phyloP scores from a whole-genome alignment of 2,329 filamentous ascomycete species.

The Arthrobotrys sphaeroides region DNA sequence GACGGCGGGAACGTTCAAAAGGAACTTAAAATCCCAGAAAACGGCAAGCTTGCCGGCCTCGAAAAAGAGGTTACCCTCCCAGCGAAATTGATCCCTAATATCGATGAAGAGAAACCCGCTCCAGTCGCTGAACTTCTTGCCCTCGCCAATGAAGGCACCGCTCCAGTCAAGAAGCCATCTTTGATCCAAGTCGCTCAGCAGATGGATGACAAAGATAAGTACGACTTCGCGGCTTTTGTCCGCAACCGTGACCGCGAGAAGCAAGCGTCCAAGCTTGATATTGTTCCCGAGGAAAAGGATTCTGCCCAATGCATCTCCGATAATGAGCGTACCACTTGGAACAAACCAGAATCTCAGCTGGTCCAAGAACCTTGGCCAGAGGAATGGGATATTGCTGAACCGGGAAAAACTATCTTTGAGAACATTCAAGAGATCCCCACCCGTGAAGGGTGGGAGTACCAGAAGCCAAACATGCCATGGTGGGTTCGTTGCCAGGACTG shows the following conservation, averaged over 20 bases:
- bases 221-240: constrained; percentile 38
- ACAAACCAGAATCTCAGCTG: constrained; percentile 18
- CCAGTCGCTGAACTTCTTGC: constrained; percentile 15
- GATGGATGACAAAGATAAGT: constrained; percentile 16
- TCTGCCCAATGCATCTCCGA: constrained; percentile 29
- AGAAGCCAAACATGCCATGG: constrained; percentile 33
- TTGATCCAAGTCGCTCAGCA: not conserved
- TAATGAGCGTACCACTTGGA: constrained; percentile 41
- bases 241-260: constrained; percentile 21
- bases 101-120: constrained; percentile 20
- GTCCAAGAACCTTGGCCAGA: constrained; percentile 34
- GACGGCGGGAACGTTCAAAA: not conserved
- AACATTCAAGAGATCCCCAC: constrained; percentile 28
- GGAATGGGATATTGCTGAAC: constrained; percentile 25
- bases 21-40: constrained; percentile 20
- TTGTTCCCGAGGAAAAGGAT: constrained; percentile 24
- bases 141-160: not conserved
- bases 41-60: constrained; percentile 23
- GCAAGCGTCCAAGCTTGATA: constrained; percentile 9
- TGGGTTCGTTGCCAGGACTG: constrained; percentile 31
- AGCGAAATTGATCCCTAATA: constrained; percentile 16
- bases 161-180: not conserved
- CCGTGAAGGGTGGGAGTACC: constrained; percentile 41
- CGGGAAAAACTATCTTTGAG: constrained; percentile 25
- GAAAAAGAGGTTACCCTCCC: not conserved